Conservation (phyloP, 371 early-diverging fungal genomes). For the Mucor indicus region DNA sequence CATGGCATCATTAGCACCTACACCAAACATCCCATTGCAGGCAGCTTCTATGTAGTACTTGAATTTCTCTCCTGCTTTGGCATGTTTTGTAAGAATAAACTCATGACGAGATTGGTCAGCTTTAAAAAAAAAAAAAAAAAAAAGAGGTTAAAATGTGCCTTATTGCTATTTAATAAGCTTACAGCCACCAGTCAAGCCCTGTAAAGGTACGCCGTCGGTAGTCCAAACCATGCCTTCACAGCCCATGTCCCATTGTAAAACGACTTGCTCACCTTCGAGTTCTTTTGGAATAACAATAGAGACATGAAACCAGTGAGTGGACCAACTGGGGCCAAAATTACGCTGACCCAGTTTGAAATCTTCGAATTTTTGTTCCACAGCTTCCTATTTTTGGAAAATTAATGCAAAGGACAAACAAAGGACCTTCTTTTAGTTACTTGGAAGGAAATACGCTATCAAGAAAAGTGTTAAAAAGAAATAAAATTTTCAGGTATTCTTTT, state of each 20-base stretch:
- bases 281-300: constrained; percentile 61
- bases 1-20: constrained; percentile 59
- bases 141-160: neutral
- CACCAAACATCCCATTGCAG: constrained; percentile 93
- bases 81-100: constrained; percentile 63
- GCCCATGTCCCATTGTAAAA: constrained; percentile 79
- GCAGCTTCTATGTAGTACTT: constrained; percentile 87
- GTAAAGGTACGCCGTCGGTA: constrained; percentile 75
- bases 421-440: constrained; percentile 17
- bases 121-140: no score
- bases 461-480: no score
- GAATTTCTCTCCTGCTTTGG: constrained; percentile 59
- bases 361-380: constrained; percentile 36
- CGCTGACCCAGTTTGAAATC: constrained; percentile 22
- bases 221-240: constrained; percentile 92
- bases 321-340: constrained; percentile 60
- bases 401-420: neutral
- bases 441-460: constrained; percentile 36
- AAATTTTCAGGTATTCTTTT: neutral
- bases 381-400: constrained; percentile 29
- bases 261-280: constrained; percentile 64
- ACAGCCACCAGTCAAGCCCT: constrained; percentile 86
- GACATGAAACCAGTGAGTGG: constrained; percentile 89
- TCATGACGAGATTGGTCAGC: constrained; percentile 75
- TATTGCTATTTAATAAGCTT: neutral